phyloP scores from a whole-genome alignment of 331 rosid genomes.

The Phaseolus coccineus region DNA sequence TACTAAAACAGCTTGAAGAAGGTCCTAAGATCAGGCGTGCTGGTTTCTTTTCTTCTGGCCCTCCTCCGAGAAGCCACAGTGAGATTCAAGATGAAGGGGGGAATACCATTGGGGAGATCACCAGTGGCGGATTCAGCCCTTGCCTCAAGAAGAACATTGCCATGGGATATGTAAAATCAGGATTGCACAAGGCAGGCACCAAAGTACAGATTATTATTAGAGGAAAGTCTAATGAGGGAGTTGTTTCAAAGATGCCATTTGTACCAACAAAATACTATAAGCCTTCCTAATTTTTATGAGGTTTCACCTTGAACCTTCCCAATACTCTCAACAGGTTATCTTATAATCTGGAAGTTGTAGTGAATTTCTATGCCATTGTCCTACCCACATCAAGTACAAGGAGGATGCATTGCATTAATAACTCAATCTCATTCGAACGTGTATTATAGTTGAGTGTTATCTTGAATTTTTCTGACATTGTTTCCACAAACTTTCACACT shows the following conservation, averaged over 20 bases:
- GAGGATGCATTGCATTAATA: too few species aligned
- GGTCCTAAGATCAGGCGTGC: slow-evolving; percentile 87
- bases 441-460: too few species aligned
- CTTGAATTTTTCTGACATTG: too few species aligned
- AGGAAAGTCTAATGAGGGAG: slow-evolving; percentile 89
- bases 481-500: too few species aligned
- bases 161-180: slow-evolving; percentile 96
- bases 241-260: slow-evolving; percentile 92
- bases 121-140: slow-evolving; percentile 99
- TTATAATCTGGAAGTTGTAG: slow-evolving; percentile 32
- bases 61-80: slow-evolving; percentile 96
- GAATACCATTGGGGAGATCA: slow-evolving; percentile 80
- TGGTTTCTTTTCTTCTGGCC: slow-evolving; percentile 89
- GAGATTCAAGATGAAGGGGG: slow-evolving; percentile 90
- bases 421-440: too few species aligned
- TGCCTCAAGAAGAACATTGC: slow-evolving; percentile 96
- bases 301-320: too few species aligned
- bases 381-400: too few species aligned
- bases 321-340: slow-evolving; percentile 38
- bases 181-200: slow-evolving; percentile 93
- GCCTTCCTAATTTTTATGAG: slow-evolving; percentile 62
- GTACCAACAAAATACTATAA: slow-evolving; percentile 94
- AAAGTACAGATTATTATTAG: slow-evolving; percentile 81
- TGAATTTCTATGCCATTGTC: slow-evolving; percentile 27
- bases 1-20: slow-evolving; percentile 75